phyloP scores from a whole-genome alignment of 2,329 filamentous ascomycete genomes.

The Cadophora sp. region DNA sequence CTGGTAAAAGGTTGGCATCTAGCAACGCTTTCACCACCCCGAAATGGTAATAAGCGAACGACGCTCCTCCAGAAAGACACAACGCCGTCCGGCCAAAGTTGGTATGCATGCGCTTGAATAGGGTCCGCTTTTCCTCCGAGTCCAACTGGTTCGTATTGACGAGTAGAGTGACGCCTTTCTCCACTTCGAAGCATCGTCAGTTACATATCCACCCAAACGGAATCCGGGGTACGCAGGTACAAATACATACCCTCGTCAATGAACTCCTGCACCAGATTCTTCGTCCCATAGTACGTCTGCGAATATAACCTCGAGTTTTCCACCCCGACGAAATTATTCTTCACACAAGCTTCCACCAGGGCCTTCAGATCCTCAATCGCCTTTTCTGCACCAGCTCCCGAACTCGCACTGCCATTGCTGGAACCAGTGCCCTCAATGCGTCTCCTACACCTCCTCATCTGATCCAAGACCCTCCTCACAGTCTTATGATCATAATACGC shows the following conservation, averaged over 20 bases:
- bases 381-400: slow-evolving; percentile 51
- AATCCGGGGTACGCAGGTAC: background rate
- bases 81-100: slow-evolving; percentile 94
- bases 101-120: slow-evolving; percentile 88
- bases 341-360: slow-evolving; percentile 88
- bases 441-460: slow-evolving; percentile 70
- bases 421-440: slow-evolving; percentile 55
- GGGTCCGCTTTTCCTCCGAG: slow-evolving; percentile 74
- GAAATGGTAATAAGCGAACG: slow-evolving; percentile 96
- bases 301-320: slow-evolving; percentile 96
- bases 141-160: slow-evolving; percentile 70
- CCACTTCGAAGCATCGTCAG: slow-evolving; percentile 55
- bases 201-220: background rate
- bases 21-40: slow-evolving; percentile 89
- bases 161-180: slow-evolving; percentile 71
- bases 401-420: slow-evolving; percentile 43
- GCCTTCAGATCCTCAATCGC: slow-evolving; percentile 78
- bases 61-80: slow-evolving; percentile 90
- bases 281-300: slow-evolving; percentile 98
- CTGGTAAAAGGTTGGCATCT: slow-evolving; percentile 83
- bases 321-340: slow-evolving; percentile 95
- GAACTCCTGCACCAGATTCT: slow-evolving; percentile 88
- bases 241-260: slow-evolving; percentile 74
- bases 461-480: slow-evolving; percentile 76
- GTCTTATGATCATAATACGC: slow-evolving; percentile 91